Conservation (phyloP, 345 rosid genomes). For the Gossypium bickii region DNA sequence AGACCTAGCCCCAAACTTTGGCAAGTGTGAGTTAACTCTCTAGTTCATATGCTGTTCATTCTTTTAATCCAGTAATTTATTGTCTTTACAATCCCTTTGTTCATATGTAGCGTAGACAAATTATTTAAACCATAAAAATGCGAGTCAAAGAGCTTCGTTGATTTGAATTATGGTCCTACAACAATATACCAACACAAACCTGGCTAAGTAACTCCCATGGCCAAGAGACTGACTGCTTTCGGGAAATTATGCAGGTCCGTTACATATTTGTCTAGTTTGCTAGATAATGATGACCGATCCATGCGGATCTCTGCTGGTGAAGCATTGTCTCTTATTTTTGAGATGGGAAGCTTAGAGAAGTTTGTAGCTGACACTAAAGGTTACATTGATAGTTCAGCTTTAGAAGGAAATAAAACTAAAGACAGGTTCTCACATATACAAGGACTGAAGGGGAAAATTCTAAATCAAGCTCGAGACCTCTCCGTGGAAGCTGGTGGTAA, state of each 20-base stretch:
- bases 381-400: not conserved
- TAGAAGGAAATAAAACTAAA: constrained; percentile 41
- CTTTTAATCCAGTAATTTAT: not conserved
- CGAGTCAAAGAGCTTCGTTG: too few relatives aligned
- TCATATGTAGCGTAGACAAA: too few relatives aligned
- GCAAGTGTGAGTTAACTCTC: constrained; percentile 58
- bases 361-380: constrained; percentile 36
- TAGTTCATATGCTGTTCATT: not conserved
- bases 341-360: constrained; percentile 63
- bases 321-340: constrained; percentile 78
- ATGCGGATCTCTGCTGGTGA: constrained; percentile 95
- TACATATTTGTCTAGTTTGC: constrained; percentile 59
- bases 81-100: not conserved
- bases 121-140: too few relatives aligned
- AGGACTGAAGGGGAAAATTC: constrained; percentile 59
- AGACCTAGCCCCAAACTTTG: constrained; percentile 58
- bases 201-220: not conserved
- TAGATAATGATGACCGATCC: constrained; percentile 88
- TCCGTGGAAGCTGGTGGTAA: constrained; percentile 43
- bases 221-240: not conserved
- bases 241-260: constrained; percentile 48
- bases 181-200: too few relatives aligned
- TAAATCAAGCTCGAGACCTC: constrained; percentile 64
- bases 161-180: too few relatives aligned
- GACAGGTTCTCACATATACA: constrained; percentile 45